These are phyloP conservation scores for Pleodorina starrii DNA, from an alignment of 139 green algal genomes.

Conservation along the genomic window DNA sequence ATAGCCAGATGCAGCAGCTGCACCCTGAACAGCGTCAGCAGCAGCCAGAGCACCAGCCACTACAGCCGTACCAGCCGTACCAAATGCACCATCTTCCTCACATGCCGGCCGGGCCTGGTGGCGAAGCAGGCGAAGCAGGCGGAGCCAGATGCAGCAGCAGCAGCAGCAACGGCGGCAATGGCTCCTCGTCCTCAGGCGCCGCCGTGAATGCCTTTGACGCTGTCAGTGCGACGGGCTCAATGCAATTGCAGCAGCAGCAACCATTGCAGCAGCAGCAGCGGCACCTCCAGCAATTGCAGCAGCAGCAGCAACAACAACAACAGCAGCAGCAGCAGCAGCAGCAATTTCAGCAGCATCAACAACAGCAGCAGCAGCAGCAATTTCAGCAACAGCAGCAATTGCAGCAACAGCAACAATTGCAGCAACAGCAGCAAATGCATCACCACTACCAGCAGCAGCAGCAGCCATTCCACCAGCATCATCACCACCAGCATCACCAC, in stretches of 20 bases:
- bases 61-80: too few relatives aligned
- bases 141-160: too few relatives aligned
- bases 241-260: neutral
- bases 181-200: too few relatives aligned
- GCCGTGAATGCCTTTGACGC: too few relatives aligned
- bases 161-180: too few relatives aligned
- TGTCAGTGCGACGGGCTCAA: too few relatives aligned
- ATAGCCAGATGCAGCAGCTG: too few relatives aligned
- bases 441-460: neutral
- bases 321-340: conserved; percentile 16
- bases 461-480: neutral
- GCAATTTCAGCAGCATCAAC: neutral
- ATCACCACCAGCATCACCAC: neutral
- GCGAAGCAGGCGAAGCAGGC: too few relatives aligned
- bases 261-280: neutral
- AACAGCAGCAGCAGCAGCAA: neutral
- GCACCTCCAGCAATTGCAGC: neutral
- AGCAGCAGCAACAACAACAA: neutral
- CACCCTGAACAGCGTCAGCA: too few relatives aligned
- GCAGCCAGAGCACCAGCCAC: too few relatives aligned
- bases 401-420: conserved; percentile 8
- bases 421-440: neutral
- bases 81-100: too few relatives aligned
- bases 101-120: too few relatives aligned
- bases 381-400: neutral